Conservation (phyloP, 2,329 filamentous ascomycete genomes). For the Tolypocladium ovalisporum region DNA sequence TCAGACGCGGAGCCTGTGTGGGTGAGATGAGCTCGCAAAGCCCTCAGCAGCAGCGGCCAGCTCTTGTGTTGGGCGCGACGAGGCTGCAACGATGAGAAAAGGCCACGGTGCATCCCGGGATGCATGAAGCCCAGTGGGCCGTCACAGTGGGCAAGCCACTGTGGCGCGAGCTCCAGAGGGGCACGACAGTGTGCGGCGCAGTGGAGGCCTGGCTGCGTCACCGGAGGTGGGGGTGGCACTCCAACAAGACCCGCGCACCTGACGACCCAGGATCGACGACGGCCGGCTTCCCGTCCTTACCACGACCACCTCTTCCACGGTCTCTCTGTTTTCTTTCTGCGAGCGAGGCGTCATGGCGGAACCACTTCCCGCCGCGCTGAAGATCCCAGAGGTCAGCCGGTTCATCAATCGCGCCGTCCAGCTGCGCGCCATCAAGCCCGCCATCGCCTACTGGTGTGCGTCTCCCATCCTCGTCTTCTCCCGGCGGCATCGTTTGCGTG, state of each 20-base stretch:
- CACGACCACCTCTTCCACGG: not conserved
- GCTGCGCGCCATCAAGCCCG: slow-evolving; percentile 73
- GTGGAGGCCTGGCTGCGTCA: not conserved
- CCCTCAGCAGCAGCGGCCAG: not conserved
- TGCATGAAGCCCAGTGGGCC: not conserved
- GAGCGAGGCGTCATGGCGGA: slow-evolving; percentile 49
- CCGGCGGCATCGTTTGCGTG: not conserved
- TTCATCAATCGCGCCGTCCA: slow-evolving; percentile 78
- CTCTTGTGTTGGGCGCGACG: not conserved
- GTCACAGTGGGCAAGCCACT: not conserved
- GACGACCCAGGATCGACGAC: not conserved
- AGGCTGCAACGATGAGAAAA: not conserved
- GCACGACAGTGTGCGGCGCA: not conserved
- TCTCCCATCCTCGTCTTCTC: slow-evolving; percentile 12
- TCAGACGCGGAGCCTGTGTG: not conserved
- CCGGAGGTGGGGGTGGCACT: not conserved
- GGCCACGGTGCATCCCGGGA: not conserved
- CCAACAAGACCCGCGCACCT: not conserved
- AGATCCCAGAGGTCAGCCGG: slow-evolving; percentile 69
- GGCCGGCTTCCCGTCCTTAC: not conserved
- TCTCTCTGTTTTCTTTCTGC: not conserved
- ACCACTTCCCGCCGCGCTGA: slow-evolving; percentile 40
- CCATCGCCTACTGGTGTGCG: slow-evolving; percentile 92
- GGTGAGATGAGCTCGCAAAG: not conserved
- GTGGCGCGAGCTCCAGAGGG: slow-evolving; percentile 15